phyloP scores from a whole-genome alignment of 768 basidiomycete genomes.

The Lyophyllum semitale region DNA sequence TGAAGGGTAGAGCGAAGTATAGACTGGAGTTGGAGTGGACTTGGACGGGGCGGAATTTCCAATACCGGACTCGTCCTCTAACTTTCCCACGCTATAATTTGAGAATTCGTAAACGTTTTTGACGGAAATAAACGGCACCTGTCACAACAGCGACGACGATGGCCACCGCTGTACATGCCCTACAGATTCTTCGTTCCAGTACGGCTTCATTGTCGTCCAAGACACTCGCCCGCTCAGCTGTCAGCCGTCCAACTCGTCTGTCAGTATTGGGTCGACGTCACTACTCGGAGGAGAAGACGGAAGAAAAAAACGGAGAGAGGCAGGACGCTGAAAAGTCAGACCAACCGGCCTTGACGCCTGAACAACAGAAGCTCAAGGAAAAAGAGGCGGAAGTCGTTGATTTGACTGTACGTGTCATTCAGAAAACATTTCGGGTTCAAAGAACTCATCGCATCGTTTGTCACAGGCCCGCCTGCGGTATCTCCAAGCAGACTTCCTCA shows the following conservation, averaged over 20 bases:
- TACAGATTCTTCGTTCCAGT: conserved; percentile 59
- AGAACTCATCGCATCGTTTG: conserved; percentile 11
- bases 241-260: conserved; percentile 22
- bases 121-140: conserved; percentile 16
- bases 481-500: conserved; percentile 93
- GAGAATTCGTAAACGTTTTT: conserved; percentile 12
- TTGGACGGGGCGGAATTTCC: too few relatives aligned
- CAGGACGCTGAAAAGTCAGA: conserved; percentile 25
- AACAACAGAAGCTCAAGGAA: conserved; percentile 65
- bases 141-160: conserved; percentile 17
- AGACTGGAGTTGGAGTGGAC: too few relatives aligned
- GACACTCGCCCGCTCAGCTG: conserved; percentile 40
- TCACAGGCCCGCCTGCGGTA: conserved; percentile 84
- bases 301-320: conserved; percentile 28
- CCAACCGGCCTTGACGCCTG: conserved; percentile 20
- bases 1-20: too few relatives aligned
- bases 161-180: conserved; percentile 49
- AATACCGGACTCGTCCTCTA: conserved; percentile 8
- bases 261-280: conserved; percentile 39
- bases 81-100: conserved; percentile 9
- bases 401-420: conserved; percentile 62
- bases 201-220: conserved; percentile 57
- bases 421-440: background rate
- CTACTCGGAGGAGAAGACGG: conserved; percentile 60
- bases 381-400: conserved; percentile 84